Evolutionary conservation across 1,284 basidiomycete species (phyloP).

Genomic region (Vanrija pseudolonga): DNA sequence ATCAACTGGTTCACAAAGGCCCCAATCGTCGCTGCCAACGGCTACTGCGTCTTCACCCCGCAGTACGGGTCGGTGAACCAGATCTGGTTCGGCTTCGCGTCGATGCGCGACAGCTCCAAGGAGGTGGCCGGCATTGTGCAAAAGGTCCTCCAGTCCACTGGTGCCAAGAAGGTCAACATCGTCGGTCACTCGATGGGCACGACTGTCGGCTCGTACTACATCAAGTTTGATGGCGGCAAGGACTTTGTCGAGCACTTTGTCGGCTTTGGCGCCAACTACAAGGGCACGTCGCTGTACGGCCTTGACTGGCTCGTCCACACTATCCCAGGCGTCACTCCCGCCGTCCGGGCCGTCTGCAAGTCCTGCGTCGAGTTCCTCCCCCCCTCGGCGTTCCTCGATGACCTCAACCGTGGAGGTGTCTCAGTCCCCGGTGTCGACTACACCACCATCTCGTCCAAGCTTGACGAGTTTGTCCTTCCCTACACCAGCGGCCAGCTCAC

Average conservation of each 20-base stretch:
- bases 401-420: conserved; percentile 4
- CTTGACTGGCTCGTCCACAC: conserved; percentile 5
- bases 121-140: conserved; percentile 4
- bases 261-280: conserved; percentile 10
- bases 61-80: conserved; percentile 6
- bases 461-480: conserved; percentile 4
- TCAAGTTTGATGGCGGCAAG: conserved; percentile 11
- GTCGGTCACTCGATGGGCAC: conserved; percentile 12
- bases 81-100: conserved; percentile 4
- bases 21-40: neutral
- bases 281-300: conserved; percentile 9
- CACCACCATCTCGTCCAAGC: conserved; percentile 5
- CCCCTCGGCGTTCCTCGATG: neutral
- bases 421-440: conserved; percentile 4
- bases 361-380: conserved; percentile 6
- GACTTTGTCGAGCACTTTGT: neutral
- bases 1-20: conserved; percentile 7
- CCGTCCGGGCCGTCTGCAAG: neutral
- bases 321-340: conserved; percentile 1
- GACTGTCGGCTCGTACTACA: conserved; percentile 3
- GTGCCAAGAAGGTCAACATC: conserved; percentile 13
- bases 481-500: conserved; percentile 2
- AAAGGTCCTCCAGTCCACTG: conserved; percentile 1
- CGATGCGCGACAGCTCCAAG: conserved; percentile 3
- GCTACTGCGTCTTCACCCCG: conserved; percentile 13